Evolutionary conservation across 2,329 filamentous ascomycete species (phyloP).

Genomic region (Coniochaeta sp.): DNA sequence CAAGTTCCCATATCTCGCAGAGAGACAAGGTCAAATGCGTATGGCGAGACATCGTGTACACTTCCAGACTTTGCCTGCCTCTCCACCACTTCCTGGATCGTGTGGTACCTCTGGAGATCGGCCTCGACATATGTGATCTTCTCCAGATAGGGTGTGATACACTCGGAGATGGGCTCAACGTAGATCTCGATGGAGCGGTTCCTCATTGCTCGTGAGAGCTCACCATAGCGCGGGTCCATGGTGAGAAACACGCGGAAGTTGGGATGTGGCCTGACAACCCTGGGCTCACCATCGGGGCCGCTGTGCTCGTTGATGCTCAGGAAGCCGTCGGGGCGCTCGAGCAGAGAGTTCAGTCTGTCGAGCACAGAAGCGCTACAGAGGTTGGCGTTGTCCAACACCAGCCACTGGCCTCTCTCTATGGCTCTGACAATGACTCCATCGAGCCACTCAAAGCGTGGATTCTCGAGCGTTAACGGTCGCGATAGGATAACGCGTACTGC

Average conservation of each 20-base stretch:
- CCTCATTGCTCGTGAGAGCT: constrained; percentile 92
- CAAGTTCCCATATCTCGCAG: constrained; percentile 36
- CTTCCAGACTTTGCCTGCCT: constrained; percentile 13
- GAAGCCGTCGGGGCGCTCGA: constrained; percentile 75
- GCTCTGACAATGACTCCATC: constrained; percentile 89
- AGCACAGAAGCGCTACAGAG: constrained; percentile 92
- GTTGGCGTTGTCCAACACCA: constrained; percentile 95
- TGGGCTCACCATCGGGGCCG: constrained; percentile 70
- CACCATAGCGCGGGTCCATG: constrained; percentile 84
- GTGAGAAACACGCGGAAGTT: constrained; percentile 91
- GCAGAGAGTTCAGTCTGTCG: constrained; percentile 86
- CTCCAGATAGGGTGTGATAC: constrained; percentile 23
- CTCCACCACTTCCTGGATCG: constrained; percentile 23
- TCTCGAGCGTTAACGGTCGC: constrained; percentile 51
- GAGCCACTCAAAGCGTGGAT: constrained; percentile 89
- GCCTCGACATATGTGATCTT: constrained; percentile 41
- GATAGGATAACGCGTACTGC: constrained; percentile 43
- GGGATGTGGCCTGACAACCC: constrained; percentile 72
- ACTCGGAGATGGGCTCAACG: constrained; percentile 43
- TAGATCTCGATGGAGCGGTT: constrained; percentile 91
- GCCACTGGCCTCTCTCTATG: constrained; percentile 78
- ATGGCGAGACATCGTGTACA: constrained; percentile 23
- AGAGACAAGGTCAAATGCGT: constrained; percentile 40
- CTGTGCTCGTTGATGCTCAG: constrained; percentile 93
- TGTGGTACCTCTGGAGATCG: constrained; percentile 37